phyloP scores from a whole-genome alignment of 2,329 filamentous ascomycete genomes.

The Colletotrichum neosansevieriae region DNA sequence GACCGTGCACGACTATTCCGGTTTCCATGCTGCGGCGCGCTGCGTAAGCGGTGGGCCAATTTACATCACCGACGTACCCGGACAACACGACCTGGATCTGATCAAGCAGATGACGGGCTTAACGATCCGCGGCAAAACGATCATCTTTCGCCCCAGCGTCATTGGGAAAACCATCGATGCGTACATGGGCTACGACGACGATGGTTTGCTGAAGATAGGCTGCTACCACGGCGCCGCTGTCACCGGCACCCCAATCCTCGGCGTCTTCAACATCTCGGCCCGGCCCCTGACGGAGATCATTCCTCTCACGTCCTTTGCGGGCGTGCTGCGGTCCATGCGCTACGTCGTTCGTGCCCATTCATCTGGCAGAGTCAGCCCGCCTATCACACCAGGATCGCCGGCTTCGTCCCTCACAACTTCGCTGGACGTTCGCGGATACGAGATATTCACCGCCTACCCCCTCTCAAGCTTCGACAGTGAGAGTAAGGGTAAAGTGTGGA shows the following conservation, averaged over 20 bases:
- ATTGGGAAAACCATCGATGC: slow-evolving; percentile 78
- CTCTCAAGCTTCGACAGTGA: slow-evolving; percentile 68
- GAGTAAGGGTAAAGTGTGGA: slow-evolving; percentile 55
- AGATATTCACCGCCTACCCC: slow-evolving; percentile 83
- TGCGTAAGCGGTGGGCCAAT: slow-evolving; percentile 93
- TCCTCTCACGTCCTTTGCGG: slow-evolving; percentile 78
- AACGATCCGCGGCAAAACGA: slow-evolving; percentile 77
- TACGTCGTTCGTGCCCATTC: slow-evolving; percentile 83
- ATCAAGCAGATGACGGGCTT: slow-evolving; percentile 85
- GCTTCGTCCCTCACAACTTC: slow-evolving; percentile 70
- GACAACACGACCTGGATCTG: slow-evolving; percentile 79
- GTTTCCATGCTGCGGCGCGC: slow-evolving; percentile 89
- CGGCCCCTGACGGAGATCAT: slow-evolving; percentile 76
- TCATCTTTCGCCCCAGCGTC: slow-evolving; percentile 83
- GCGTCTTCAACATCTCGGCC: slow-evolving; percentile 84
- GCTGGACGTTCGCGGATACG: slow-evolving; percentile 76
- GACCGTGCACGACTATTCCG: slow-evolving; percentile 74
- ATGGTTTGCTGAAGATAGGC: slow-evolving; percentile 79
- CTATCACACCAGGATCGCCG: slow-evolving; percentile 57
- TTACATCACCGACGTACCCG: slow-evolving; percentile 92
- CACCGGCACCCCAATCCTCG: slow-evolving; percentile 82
- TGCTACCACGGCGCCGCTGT: slow-evolving; percentile 77
- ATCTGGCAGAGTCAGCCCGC: slow-evolving; percentile 70
- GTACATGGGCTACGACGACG: slow-evolving; percentile 82
- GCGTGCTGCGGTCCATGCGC: slow-evolving; percentile 65